phyloP scores from a whole-genome alignment of 495 filamentous ascomycete species.

The Rusavskia elegans region DNA sequence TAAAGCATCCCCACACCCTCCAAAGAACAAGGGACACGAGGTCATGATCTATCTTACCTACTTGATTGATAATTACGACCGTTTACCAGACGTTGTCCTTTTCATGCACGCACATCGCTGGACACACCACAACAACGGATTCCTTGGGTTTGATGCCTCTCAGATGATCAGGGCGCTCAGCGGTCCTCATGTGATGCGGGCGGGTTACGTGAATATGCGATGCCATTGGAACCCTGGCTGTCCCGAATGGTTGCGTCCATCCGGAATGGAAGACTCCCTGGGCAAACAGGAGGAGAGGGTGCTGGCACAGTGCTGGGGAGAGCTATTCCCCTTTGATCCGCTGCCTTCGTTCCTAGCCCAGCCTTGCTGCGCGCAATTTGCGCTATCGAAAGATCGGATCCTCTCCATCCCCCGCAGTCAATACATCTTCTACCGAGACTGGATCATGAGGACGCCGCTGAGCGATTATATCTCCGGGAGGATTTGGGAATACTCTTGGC shows the following conservation, averaged over 20 bases:
- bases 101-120: conserved; percentile 55
- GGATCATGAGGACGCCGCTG: conserved; percentile 45
- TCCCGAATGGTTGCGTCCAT: conserved; percentile 50
- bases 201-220: conserved; percentile 52
- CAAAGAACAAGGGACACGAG: conserved; percentile 62
- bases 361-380: conserved; percentile 59
- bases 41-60: conserved; percentile 61
- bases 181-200: conserved; percentile 33
- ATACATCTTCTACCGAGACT: conserved; percentile 50
- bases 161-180: conserved; percentile 38
- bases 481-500: conserved; percentile 65
- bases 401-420: conserved; percentile 39
- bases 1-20: conserved; percentile 42
- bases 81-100: conserved; percentile 47
- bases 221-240: conserved; percentile 47
- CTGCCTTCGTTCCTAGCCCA: conserved; percentile 38
- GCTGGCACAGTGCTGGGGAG: conserved; percentile 36
- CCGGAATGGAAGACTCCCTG: conserved; percentile 28
- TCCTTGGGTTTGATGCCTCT: conserved; percentile 31
- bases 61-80: conserved; percentile 56
- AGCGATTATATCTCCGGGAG: conserved; percentile 54
- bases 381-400: conserved; percentile 36
- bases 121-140: conserved; percentile 49
- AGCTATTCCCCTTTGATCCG: conserved; percentile 31
- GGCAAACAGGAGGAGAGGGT: conserved; percentile 46